Evolutionary conservation across 345 rosid species (phyloP).

Genomic region (Citrus maxima): DNA sequence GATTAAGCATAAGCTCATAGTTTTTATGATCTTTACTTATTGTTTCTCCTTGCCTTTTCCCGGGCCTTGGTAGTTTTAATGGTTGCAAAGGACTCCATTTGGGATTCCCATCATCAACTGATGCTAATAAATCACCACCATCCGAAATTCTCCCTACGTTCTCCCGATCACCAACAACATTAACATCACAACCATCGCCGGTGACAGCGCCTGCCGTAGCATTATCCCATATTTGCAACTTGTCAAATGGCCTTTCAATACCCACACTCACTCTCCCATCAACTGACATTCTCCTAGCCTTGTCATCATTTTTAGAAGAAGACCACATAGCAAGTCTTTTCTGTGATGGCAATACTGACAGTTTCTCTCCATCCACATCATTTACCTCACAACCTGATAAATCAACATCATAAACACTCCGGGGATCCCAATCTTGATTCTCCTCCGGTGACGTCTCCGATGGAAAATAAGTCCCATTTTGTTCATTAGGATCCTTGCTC

Average conservation of each 20-base stretch:
- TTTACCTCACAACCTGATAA: slow-evolving; percentile 39
- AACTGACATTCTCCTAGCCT: slow-evolving; percentile 64
- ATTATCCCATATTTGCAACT: slow-evolving; percentile 64
- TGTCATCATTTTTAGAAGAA: slow-evolving; percentile 57
- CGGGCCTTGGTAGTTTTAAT: slow-evolving; percentile 58
- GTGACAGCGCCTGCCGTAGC: slow-evolving; percentile 4
- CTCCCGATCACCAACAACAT: not conserved
- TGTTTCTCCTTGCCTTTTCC: slow-evolving; percentile 83
- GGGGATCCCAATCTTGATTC: slow-evolving; percentile 67
- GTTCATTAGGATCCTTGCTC: slow-evolving; percentile 77
- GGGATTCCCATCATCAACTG: slow-evolving; percentile 32
- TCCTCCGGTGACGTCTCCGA: slow-evolving; percentile 31
- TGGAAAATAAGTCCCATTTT: slow-evolving; percentile 73
- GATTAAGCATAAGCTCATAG: slow-evolving; percentile 93
- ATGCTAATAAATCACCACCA: slow-evolving; percentile 45
- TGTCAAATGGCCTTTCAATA: slow-evolving; percentile 63
- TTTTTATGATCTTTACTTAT: slow-evolving; percentile 87
- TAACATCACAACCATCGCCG: too few relatives aligned
- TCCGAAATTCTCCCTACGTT: slow-evolving; percentile 6
- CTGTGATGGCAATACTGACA: slow-evolving; percentile 76
- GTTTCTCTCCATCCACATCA: slow-evolving; percentile 55
- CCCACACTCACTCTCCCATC: slow-evolving; percentile 90
- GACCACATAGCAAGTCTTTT: slow-evolving; percentile 76
- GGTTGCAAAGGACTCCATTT: slow-evolving; percentile 33
- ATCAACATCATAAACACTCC: slow-evolving; percentile 42